Evolutionary conservation across 179 eudicot genomes (phyloP), one percentile per base, ranked within the genome.

Genomic region (Silene coronaria): DNA sequence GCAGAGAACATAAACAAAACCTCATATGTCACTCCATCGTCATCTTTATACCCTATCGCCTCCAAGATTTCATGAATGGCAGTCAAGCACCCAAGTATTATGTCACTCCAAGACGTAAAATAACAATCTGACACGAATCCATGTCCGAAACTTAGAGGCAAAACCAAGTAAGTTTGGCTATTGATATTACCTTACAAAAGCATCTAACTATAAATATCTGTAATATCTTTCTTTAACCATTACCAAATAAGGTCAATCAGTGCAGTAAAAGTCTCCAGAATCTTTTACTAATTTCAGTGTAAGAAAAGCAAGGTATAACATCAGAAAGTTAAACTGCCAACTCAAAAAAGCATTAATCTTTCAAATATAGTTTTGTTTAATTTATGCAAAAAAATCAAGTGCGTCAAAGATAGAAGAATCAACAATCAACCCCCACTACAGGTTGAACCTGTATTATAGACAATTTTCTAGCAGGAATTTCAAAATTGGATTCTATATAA

Each of bases 41-140:
- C 93, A 61, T 89, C 90, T 80, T 89, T 88, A 55, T 89, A 89
- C 27, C 91, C 90, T 26, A 87, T 70, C 60, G 79, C 81, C 74
- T 88, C 91, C 83, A 89, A 80, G 55, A 88, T 75, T 83, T 84
- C 89, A 75, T 88, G 91, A 48, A 89, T 85, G 72, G 90, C 90
- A 64, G 87, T 88, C 86, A 89, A 84, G 74, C n/a, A n/a, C n/a
- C n/a, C n/a, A n/a, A n/a, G n/a, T n/a, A n/a, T n/a, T n/a, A n/a
- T n/a, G n/a, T n/a, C n/a, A n/a, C n/a, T n/a, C n/a, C n/a, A 16
- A 51, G 57, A 51, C 57, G 57, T 51, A 51, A 51, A 51, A 51
- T 51, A 51, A 51, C n/a, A 16, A 19, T 51, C 17, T 51, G 57
- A 51, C 57, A 13, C 19, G n/a, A 51, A 51, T 51, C 57, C 57